phyloP scores from a whole-genome alignment of 176 grass and related monocot genomes.

The Bothriochloa decipiens region DNA sequence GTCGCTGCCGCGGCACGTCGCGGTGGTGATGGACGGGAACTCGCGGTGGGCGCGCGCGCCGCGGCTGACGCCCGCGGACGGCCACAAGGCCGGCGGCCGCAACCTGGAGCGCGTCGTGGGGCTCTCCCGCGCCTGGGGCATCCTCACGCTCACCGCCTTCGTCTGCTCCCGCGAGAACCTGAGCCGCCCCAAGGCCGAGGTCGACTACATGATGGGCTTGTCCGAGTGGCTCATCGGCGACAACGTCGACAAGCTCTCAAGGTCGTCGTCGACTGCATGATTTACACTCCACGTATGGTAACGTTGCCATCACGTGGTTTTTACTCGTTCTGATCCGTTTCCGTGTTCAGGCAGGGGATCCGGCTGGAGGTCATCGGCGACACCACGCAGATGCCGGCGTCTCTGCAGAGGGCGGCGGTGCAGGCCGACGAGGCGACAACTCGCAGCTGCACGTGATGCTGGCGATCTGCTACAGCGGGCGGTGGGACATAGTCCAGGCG shows the following conservation, averaged over 20 bases:
- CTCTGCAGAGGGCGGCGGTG: constrained; percentile 43
- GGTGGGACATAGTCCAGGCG: constrained; percentile 57
- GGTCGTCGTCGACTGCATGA: no score
- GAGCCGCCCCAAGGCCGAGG: constrained; percentile 54
- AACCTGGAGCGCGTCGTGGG: constrained; percentile 42
- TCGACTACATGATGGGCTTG: constrained; percentile 38
- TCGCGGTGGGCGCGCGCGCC: constrained; percentile 54
- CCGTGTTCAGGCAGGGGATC: constrained; percentile 39
- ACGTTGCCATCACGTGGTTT: no score
- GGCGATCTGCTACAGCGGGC: constrained; percentile 63
- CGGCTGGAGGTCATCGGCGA: constrained; percentile 59
- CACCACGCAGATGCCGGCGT: constrained; percentile 32
- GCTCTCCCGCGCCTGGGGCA: constrained; percentile 52
- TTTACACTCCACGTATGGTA: no score
- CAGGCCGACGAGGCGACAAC: constrained; percentile 50
- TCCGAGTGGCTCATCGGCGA: constrained; percentile 28
- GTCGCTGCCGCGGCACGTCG: constrained; percentile 59
- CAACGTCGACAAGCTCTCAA: neutral
- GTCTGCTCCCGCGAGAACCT: constrained; percentile 73
- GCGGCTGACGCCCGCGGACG: constrained; percentile 40
- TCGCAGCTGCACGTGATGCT: constrained; percentile 44
- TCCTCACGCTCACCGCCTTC: constrained; percentile 60
- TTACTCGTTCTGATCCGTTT: no score
- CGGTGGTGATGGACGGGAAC: constrained; percentile 75
- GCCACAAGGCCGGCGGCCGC: constrained; percentile 62